These are phyloP conservation scores for Tuber indicum DNA, from an alignment of 495 filamentous ascomycete genomes.

Conservation along the genomic window DNA sequence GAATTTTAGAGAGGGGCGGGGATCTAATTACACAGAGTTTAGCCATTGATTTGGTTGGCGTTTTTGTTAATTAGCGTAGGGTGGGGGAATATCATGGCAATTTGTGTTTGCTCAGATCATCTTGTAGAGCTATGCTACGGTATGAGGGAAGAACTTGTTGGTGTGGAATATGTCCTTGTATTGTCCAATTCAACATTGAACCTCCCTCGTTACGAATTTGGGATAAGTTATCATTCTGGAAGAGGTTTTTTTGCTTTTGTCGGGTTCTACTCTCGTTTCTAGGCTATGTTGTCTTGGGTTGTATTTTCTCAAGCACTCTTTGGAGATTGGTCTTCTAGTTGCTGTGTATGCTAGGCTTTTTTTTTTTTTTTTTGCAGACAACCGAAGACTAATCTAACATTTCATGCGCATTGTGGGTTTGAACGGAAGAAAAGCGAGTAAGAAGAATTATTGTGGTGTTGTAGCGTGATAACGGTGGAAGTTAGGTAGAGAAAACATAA, in stretches of 20 bases:
- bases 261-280: background rate
- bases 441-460: too few relatives aligned
- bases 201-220: too few relatives aligned
- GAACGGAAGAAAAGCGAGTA: too few relatives aligned
- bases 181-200: background rate
- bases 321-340: background rate
- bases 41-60: background rate
- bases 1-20: background rate
- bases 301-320: background rate
- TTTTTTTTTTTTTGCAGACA: too few relatives aligned
- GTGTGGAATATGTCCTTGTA: background rate
- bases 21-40: background rate
- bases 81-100: background rate
- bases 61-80: background rate
- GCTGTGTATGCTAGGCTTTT: background rate
- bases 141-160: background rate
- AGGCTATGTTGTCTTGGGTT: background rate
- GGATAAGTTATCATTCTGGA: background rate
- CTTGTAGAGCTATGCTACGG: background rate
- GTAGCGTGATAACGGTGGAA: too few relatives aligned
- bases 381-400: too few relatives aligned
- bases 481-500: too few relatives aligned
- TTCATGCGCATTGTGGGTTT: too few relatives aligned
- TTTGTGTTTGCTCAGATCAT: background rate
- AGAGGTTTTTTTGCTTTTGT: background rate